A percentile compares a stretch with the other conserved stretches of the same genome.
phyloP scores from a whole-genome alignment of 2,329 filamentous ascomycete species.

The Amphichorda felina region DNA sequence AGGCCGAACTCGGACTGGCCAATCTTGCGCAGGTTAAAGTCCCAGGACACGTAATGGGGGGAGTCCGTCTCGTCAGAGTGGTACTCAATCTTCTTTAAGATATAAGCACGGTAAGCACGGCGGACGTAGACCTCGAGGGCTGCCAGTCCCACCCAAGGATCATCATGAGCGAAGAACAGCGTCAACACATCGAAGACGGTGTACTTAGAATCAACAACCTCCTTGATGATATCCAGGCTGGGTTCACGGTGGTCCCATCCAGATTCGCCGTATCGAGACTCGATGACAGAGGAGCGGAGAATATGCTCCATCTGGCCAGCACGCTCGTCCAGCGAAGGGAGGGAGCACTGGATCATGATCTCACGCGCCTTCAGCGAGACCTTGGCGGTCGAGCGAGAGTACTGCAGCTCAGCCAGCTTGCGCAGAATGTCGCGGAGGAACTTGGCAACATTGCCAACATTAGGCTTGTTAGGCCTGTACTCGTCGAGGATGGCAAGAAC shows the following conservation, averaged over 20 bases:
- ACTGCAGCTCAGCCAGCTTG: conserved; percentile 72
- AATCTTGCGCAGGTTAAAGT: conserved; percentile 89
- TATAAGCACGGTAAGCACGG: conserved; percentile 92
- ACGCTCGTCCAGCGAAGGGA: conserved; percentile 92
- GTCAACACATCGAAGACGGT: conserved; percentile 95
- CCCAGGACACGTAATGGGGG: conserved; percentile 80
- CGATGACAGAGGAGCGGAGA: conserved; percentile 83
- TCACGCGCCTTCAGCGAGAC: conserved; percentile 95
- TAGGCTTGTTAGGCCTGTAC: conserved; percentile 90
- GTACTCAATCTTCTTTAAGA: conserved; percentile 81
- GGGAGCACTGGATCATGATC: conserved; percentile 90
- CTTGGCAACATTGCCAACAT: conserved; percentile 78
- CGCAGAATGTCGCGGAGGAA: conserved; percentile 74
- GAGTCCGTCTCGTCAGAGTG: conserved; percentile 60
- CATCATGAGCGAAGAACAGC: conserved; percentile 87
- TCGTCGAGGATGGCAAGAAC: conserved; percentile 84
- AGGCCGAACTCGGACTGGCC: conserved; percentile 84
- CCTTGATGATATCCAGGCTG: conserved; percentile 81
- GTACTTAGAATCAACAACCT: conserved; percentile 97
- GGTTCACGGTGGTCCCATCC: conserved; percentile 95
- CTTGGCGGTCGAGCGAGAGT: conserved; percentile 71
- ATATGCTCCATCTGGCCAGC: conserved; percentile 98
- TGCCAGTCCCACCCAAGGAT: conserved; percentile 87
- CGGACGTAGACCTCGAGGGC: conserved; percentile 94
- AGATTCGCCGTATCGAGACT: conserved; percentile 95